A percentile compares a stretch with the other conserved stretches of the same genome.
Conservation (phyloP, 805 yeast genomes). For the Candida michaelii region DNA sequence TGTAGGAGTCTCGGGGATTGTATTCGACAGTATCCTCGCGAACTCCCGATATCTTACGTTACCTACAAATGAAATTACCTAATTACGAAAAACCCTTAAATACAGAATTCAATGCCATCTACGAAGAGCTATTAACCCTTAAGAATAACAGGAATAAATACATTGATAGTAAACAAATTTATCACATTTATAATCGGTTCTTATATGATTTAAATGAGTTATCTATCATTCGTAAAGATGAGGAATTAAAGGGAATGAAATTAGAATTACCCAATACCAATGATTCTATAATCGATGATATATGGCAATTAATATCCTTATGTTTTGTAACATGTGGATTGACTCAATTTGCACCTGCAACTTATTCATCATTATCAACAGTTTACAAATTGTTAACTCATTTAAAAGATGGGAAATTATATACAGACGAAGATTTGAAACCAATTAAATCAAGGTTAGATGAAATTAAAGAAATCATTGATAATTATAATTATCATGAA, state of each 20-base stretch:
- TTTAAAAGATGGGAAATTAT: slow-evolving; percentile 75
- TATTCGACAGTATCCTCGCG: too few relatives aligned
- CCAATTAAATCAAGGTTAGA: slow-evolving; percentile 74
- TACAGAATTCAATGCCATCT: slow-evolving; percentile 27
- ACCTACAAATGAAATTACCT: slow-evolving; percentile 24
- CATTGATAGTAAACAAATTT: slow-evolving; percentile 68
- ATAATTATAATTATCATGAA: slow-evolving; percentile 31
- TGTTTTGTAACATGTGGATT: slow-evolving; percentile 91
- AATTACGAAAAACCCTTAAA: slow-evolving; percentile 33
- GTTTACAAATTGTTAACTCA: slow-evolving; percentile 84
- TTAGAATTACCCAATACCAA: slow-evolving; percentile 49
- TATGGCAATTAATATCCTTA: slow-evolving; percentile 81
- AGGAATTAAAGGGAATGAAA: slow-evolving; percentile 39
- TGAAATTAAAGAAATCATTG: slow-evolving; percentile 67
- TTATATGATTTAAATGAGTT: slow-evolving; percentile 54
- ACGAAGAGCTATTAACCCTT: slow-evolving; percentile 29
- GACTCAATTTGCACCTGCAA: slow-evolving; percentile 88
- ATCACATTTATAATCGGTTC: slow-evolving; percentile 56
- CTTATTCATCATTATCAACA: slow-evolving; percentile 85
- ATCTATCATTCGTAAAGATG: slow-evolving; percentile 50
- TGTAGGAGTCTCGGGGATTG: too few relatives aligned
- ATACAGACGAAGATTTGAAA: slow-evolving; percentile 76
- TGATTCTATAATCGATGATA: slow-evolving; percentile 80
- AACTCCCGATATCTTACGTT: slow-evolving; percentile 3
- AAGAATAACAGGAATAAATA: slow-evolving; percentile 67